A percentile compares a stretch with the other conserved stretches of the same genome.
Evolutionary conservation across 1,284 basidiomycete genomes (phyloP).

Genomic region (Tilletia walkeri): DNA sequence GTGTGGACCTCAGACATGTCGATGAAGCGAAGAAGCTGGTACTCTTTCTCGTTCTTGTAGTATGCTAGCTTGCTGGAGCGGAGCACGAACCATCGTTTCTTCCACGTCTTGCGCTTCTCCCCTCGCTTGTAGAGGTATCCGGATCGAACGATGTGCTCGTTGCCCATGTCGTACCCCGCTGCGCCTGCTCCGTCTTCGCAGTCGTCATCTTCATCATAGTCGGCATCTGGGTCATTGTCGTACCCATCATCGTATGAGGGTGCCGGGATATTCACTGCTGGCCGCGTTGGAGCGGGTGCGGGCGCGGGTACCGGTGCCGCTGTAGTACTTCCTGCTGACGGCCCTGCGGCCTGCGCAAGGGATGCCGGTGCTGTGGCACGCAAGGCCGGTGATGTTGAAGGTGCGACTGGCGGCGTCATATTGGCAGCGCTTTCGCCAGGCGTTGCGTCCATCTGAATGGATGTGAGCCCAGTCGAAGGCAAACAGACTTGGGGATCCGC

Average conservation of each 20-base stretch:
- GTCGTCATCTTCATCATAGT: conserved; percentile 69
- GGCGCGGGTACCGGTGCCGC: neutral
- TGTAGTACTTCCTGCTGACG: neutral
- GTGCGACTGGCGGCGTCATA: too few relatives aligned
- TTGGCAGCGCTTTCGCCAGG: too few relatives aligned
- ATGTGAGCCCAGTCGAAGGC: too few relatives aligned
- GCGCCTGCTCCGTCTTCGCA: conserved; percentile 63
- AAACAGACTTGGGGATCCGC: too few relatives aligned
- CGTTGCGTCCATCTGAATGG: too few relatives aligned
- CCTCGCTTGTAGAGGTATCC: conserved; percentile 97
- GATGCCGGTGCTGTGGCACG: too few relatives aligned
- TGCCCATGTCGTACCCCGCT: conserved; percentile 54
- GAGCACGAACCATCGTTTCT: conserved; percentile 84
- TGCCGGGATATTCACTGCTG: too few relatives aligned
- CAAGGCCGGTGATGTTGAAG: too few relatives aligned
- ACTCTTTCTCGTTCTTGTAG: conserved; percentile 79
- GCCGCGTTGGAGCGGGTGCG: too few relatives aligned
- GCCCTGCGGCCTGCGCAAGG: too few relatives aligned
- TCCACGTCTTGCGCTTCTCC: conserved; percentile 81
- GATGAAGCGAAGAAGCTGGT: conserved; percentile 79
- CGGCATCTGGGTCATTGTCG: conserved; percentile 69
- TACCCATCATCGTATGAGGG: conserved; percentile 24
- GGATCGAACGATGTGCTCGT: conserved; percentile 77
- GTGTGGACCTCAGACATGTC: conserved; percentile 87
- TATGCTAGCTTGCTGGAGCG: conserved; percentile 80